Conservation (phyloP, 768 basidiomycete genomes). For the Candolleomyces aberdarensis region DNA sequence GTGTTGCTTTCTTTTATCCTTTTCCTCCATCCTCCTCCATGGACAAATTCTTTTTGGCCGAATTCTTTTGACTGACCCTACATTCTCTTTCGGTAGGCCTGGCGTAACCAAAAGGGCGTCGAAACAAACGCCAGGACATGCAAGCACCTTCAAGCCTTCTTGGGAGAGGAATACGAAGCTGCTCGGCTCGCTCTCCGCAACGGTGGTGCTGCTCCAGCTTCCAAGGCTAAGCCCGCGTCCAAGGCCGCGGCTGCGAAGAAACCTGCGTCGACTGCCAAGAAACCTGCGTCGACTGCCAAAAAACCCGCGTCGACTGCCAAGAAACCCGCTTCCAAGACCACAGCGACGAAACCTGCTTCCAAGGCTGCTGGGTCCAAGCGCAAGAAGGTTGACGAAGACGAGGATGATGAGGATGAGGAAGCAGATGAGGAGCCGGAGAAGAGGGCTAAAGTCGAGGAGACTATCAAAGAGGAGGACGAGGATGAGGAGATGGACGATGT, state of each 20-base stretch:
- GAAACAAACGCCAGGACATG: slow-evolving; percentile 25
- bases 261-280: slow-evolving; percentile 11
- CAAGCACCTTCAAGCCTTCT: slow-evolving; percentile 42
- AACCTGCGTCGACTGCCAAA: too few species aligned
- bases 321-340: too few species aligned
- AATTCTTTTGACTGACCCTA: too few species aligned
- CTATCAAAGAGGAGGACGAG: background rate
- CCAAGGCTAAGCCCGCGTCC: slow-evolving; percentile 11
- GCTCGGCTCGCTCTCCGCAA: slow-evolving; percentile 28
- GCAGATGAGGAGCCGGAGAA: background rate
- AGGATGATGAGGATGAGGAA: slow-evolving; percentile 8
- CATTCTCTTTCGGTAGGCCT: background rate
- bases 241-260: background rate
- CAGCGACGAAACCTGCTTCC: slow-evolving; percentile 9
- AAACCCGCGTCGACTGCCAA: slow-evolving; percentile 13
- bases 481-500: slow-evolving; percentile 6
- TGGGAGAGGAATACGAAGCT: slow-evolving; percentile 45
- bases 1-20: too few species aligned
- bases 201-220: background rate
- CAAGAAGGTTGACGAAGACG: slow-evolving; percentile 3
- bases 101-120: background rate
- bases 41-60: too few species aligned
- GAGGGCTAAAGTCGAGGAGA: background rate
- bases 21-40: too few species aligned
- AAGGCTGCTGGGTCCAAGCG: slow-evolving; percentile 3